A percentile compares a stretch with the other conserved stretches of the same genome.
phyloP scores from a whole-genome alignment of 495 filamentous ascomycete species.

The Xylaria cubensis region DNA sequence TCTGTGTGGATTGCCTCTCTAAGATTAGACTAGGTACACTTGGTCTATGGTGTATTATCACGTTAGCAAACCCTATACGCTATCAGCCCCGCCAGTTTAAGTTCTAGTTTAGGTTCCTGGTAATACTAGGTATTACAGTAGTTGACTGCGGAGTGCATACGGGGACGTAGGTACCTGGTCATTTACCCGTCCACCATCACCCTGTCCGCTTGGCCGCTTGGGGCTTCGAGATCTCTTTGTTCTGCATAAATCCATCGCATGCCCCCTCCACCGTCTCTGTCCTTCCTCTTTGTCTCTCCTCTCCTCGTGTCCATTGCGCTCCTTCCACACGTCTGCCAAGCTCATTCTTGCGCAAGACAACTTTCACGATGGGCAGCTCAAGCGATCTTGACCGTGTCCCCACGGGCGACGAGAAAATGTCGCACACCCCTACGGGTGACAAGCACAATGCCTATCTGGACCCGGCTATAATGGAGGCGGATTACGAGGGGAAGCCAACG shows the following conservation, averaged over 20 bases:
- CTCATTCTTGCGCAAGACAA: constrained; percentile 12
- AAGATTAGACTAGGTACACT: not conserved
- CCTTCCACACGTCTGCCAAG: constrained; percentile 23
- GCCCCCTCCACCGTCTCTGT: not conserved
- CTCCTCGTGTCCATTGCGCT: constrained; percentile 5
- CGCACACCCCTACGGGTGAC: constrained; percentile 35
- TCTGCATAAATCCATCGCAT: constrained; percentile 21
- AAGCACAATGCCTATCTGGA: constrained; percentile 38
- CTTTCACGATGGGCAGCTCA: constrained; percentile 24
- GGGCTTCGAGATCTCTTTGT: not conserved
- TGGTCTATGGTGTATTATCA: constrained; percentile 9
- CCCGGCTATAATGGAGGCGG: constrained; percentile 43
- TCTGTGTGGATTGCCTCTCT: not conserved
- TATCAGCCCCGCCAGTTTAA: constrained; percentile 13
- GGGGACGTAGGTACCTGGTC: constrained; percentile 9
- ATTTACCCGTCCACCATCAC: constrained; percentile 15
- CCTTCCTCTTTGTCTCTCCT: not conserved
- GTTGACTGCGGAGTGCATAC: constrained; percentile 26
- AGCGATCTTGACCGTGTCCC: constrained; percentile 28
- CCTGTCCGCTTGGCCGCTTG: not conserved
- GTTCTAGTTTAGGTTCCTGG: too few relatives aligned
- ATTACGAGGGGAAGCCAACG: constrained; percentile 61
- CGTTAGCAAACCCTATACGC: not conserved
- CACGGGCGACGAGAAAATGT: constrained; percentile 37
- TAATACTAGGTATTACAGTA: constrained; percentile 13